Evolutionary conservation across 2,329 filamentous ascomycete genomes (phyloP).

Genomic region (Thielaviopsis musarum): DNA sequence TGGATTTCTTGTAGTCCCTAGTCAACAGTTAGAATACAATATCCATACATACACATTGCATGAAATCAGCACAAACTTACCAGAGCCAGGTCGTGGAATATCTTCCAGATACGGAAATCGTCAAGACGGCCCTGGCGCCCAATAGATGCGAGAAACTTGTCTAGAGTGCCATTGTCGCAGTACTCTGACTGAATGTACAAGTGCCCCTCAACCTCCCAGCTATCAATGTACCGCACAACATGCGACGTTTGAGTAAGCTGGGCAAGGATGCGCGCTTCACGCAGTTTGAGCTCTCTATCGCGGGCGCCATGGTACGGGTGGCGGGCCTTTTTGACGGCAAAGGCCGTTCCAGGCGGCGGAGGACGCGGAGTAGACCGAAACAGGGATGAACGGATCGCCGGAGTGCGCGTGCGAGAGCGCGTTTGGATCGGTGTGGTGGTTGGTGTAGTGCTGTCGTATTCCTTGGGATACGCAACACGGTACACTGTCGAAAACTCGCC

Average conservation of each 20-base stretch:
- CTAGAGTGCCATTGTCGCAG: conserved; percentile 84
- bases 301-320: conserved; percentile 59
- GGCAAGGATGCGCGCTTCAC: conserved; percentile 67
- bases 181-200: conserved; percentile 97
- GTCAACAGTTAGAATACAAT: conserved; percentile 5
- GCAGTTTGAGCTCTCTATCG: conserved; percentile 69
- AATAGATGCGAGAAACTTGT: conserved; percentile 67
- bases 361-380: conserved; percentile 32
- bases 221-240: conserved; percentile 65
- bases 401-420: conserved; percentile 1
- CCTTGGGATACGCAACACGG: conserved; percentile 40
- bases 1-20: conserved; percentile 86
- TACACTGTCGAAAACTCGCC: conserved; percentile 94
- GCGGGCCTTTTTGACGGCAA: conserved; percentile 86
- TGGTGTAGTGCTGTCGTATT: conserved; percentile 11
- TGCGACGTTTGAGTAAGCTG: conserved; percentile 69
- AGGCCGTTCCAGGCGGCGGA: conserved; percentile 44
- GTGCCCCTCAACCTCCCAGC: conserved; percentile 72
- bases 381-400: conserved; percentile 22
- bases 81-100: conserved; percentile 68
- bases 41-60: conserved; percentile 1
- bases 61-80: conserved; percentile 34
- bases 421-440: conserved; percentile 13
- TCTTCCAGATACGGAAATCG: conserved; percentile 98
- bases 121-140: conserved; percentile 77